Evolutionary conservation across 345 rosid species (phyloP), one percentile per base, ranked within the genome.

Genomic region (Camelina laxa): DNA sequence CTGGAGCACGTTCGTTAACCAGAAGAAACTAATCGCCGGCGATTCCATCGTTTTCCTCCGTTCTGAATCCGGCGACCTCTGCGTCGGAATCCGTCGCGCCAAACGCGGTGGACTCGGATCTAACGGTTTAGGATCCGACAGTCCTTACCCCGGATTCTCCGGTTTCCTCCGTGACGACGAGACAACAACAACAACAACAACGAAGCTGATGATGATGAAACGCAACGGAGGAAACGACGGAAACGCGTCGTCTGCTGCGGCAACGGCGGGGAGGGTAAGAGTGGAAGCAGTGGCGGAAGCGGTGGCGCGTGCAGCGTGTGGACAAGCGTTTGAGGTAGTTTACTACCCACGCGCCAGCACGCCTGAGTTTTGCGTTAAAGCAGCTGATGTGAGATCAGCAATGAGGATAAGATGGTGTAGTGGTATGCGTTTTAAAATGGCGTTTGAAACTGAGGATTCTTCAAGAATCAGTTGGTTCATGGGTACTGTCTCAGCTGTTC

Each of bases 401-500:
- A 86, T 89, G 91, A 85, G 85, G 79, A 81, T 85, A 38, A 87
- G 83, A 65, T 95, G 99, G 99, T 86, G 87, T 72, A 76, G 86
- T 9, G 97, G 99, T 14, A 92, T 92, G 91, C 87, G 97, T 84
- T 95, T 95, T 78, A 95, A 95, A 86, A 95, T 95, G 99, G 83
- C 98, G 56, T 94, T 94, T 35, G 97, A 94, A 73, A 91, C 97
- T 0, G 96, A 94, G 77, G 98, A 95, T 60, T 92, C 93, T 6
- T 92, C 97, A 0, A 76, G 99, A 74, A 89, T 92, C 76, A 95
- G 97, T 75, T 95, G 99, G 97, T 95, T 92, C 56, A 85, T 89
- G 96, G 99, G 99, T n/a, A 95, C 93, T 9, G 78, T 92, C 48
- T 89, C 97, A 69, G 80, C 87, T 17, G 97, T 89, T 80, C 93